These are phyloP conservation scores for Alternaria postmessia DNA, from an alignment of 2,329 filamentous ascomycete genomes.

Conservation along the genomic window DNA sequence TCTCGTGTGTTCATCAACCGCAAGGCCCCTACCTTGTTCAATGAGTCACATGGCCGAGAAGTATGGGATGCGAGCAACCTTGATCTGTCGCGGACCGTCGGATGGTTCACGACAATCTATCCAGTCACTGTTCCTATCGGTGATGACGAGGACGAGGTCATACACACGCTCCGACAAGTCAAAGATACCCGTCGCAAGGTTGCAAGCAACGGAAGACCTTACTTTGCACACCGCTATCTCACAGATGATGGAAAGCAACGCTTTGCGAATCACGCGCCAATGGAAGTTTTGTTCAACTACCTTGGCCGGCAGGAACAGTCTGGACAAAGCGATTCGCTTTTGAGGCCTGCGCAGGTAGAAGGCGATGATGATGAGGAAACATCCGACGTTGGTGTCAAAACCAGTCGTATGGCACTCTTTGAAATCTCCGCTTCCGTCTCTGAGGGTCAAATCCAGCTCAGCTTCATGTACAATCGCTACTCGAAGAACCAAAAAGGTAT, in stretches of 20 bases:
- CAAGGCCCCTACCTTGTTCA: conserved; percentile 59
- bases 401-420: conserved; percentile 40
- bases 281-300: conserved; percentile 68
- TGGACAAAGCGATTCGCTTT: conserved; percentile 57
- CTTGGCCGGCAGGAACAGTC: conserved; percentile 61
- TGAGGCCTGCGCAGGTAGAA: conserved; percentile 44
- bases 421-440: conserved; percentile 42
- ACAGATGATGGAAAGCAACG: conserved; percentile 36
- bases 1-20: conserved; percentile 64
- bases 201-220: conserved; percentile 56
- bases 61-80: conserved; percentile 55
- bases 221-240: conserved; percentile 55
- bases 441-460: conserved; percentile 36
- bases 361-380: conserved; percentile 40
- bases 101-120: conserved; percentile 67
- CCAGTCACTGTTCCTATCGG: conserved; percentile 58
- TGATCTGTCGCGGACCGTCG: conserved; percentile 65
- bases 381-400: conserved; percentile 39
- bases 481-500: conserved; percentile 47
- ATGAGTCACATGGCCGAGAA: conserved; percentile 50
- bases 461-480: conserved; percentile 45
- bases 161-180: conserved; percentile 61
- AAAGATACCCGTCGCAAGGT: conserved; percentile 62
- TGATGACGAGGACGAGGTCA: conserved; percentile 58
- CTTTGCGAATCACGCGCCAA: conserved; percentile 56